Conservation (phyloP, 768 basidiomycete genomes). For the Pleurotus tuoliensis region DNA sequence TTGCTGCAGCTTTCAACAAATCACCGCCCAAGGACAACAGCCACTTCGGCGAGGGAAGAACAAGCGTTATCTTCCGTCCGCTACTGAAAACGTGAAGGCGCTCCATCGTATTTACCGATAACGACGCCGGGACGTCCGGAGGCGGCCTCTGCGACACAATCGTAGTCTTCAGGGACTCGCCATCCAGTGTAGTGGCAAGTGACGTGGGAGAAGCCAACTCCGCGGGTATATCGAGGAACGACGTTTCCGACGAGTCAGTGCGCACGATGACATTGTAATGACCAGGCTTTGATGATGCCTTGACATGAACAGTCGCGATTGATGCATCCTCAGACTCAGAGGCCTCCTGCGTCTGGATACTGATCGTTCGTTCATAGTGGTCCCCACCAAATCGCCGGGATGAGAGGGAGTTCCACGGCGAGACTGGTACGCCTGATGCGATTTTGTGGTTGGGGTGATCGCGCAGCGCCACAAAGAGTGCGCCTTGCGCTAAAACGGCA, state of each 20-base stretch:
- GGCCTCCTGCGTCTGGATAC: constrained; percentile 54
- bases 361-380: constrained; percentile 55
- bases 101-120: constrained; percentile 56
- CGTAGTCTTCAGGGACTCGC: constrained; percentile 52
- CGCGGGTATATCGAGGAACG: constrained; percentile 53
- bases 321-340: constrained; percentile 26
- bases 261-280: constrained; percentile 53
- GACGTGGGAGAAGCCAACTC: constrained; percentile 49
- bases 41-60: constrained; percentile 71
- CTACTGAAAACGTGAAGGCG: constrained; percentile 71
- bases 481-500: constrained; percentile 72
- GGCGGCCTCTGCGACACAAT: constrained; percentile 69
- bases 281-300: constrained; percentile 29
- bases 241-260: constrained; percentile 22
- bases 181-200: constrained; percentile 50
- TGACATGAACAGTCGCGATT: constrained; percentile 38
- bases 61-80: constrained; percentile 61
- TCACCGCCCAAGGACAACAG: constrained; percentile 63
- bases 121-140: constrained; percentile 48
- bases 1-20: constrained; percentile 40
- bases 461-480: constrained; percentile 68
- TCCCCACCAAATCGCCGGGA: constrained; percentile 81
- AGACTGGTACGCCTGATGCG: constrained; percentile 20
- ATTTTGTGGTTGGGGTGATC: constrained; percentile 36
- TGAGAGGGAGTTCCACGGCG: constrained; percentile 68